Conservation (phyloP, 768 basidiomycete genomes). For the Trametes elegans region DNA sequence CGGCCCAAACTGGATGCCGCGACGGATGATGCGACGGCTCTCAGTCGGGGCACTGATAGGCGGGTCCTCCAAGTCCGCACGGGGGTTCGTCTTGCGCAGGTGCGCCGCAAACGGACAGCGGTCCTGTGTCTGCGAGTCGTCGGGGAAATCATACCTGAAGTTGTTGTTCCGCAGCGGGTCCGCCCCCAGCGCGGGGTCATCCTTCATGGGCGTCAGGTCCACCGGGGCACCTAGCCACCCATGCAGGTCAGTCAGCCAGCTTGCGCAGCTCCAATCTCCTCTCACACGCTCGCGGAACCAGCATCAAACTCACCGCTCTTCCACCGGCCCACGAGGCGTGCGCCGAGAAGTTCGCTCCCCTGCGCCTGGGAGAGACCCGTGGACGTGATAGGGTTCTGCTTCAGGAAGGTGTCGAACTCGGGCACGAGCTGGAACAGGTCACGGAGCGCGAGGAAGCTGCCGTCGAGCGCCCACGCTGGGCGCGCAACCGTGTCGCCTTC, state of each 20-base stretch:
- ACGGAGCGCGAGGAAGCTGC: slow-evolving; percentile 33
- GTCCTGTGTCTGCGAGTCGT: slow-evolving; percentile 23
- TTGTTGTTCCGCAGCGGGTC: slow-evolving; percentile 31
- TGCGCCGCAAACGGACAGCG: slow-evolving; percentile 34
- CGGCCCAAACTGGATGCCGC: slow-evolving; percentile 52
- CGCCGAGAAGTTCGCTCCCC: slow-evolving; percentile 31
- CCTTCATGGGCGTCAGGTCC: slow-evolving; percentile 26
- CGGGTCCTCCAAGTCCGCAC: slow-evolving; percentile 24
- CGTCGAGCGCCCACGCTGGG: slow-evolving; percentile 32
- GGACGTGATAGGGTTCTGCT: slow-evolving; percentile 20
- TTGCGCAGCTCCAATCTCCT: too few species aligned
- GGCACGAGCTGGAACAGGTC: slow-evolving; percentile 35
- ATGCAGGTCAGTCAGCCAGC: neutral
- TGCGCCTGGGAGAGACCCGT: slow-evolving; percentile 20
- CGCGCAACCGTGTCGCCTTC: slow-evolving; percentile 28
- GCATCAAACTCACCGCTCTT: slow-evolving; percentile 26
- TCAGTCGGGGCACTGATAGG: neutral
- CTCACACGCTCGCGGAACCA: neutral
- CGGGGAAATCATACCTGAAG: slow-evolving; percentile 26
- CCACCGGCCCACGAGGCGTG: slow-evolving; percentile 35
- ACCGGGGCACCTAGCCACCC: slow-evolving; percentile 28
- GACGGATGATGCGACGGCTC: slow-evolving; percentile 41
- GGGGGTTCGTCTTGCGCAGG: slow-evolving; percentile 30
- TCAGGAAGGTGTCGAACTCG: slow-evolving; percentile 32
- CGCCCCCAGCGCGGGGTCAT: slow-evolving; percentile 27